These are phyloP conservation scores for Asterophora parasitica DNA, from an alignment of 768 basidiomycete species.

Conservation along the genomic window DNA sequence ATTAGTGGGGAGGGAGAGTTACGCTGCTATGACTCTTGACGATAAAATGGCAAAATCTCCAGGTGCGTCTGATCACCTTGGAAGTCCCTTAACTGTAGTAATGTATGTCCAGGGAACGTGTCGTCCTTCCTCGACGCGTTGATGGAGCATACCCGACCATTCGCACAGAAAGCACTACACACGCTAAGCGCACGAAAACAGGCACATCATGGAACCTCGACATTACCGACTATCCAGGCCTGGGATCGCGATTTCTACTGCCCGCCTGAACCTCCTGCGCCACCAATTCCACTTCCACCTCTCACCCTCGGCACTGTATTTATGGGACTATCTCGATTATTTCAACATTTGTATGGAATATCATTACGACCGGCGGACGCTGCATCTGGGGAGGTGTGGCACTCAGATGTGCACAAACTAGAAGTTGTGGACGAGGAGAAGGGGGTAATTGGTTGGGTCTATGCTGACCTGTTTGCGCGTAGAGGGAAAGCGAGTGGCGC, in stretches of 20 bases:
- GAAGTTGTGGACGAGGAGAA: constrained; percentile 88
- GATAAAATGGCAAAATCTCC: constrained; percentile 99
- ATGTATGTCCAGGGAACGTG: constrained; percentile 68
- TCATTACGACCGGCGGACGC: constrained; percentile 67
- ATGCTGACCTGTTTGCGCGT: constrained; percentile 85
- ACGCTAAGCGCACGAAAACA: constrained; percentile 70
- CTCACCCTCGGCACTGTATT: constrained; percentile 89
- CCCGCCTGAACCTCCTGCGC: constrained; percentile 70
- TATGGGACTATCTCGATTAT: constrained; percentile 77
- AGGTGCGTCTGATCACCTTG: constrained; percentile 38
- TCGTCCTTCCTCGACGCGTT: constrained; percentile 78
- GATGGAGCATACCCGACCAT: constrained; percentile 73
- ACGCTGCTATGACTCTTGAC: constrained; percentile 77
- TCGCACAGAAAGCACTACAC: constrained; percentile 69
- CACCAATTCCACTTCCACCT: constrained; percentile 66
- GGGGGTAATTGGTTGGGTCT: constrained; percentile 91
- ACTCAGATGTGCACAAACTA: constrained; percentile 81
- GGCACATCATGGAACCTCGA: constrained; percentile 53
- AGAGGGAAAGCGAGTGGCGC: constrained; percentile 85
- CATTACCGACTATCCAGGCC: constrained; percentile 70
- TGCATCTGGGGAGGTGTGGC: constrained; percentile 83
- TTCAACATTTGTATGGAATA: constrained; percentile 84
- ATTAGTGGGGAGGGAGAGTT: constrained; percentile 82
- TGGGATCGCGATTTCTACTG: constrained; percentile 98
- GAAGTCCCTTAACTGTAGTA: neutral